phyloP scores from a whole-genome alignment of 345 rosid species.

The Salix brachista region DNA sequence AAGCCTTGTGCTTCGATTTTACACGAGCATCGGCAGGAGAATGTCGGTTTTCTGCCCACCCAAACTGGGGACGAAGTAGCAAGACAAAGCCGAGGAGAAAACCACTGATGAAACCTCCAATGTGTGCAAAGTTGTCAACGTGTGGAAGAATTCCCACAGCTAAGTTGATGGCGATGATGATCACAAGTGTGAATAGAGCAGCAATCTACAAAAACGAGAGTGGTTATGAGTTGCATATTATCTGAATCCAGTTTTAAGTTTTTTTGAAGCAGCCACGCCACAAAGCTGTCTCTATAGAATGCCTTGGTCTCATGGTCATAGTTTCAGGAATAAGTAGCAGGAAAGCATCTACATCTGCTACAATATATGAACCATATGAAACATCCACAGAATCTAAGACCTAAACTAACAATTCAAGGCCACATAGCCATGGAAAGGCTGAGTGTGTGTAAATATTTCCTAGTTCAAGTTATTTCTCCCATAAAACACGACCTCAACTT shows the following conservation, averaged over 20 bases:
- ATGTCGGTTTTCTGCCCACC: slow-evolving; percentile 52
- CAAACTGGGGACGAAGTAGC: slow-evolving; percentile 85
- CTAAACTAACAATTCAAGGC: not conserved
- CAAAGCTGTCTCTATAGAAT: not conserved
- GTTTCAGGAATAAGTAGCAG: not conserved
- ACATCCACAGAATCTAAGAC: not conserved
- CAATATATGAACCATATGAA: not conserved
- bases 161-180: slow-evolving; percentile 65
- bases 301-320: not conserved
- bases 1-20: slow-evolving; percentile 64
- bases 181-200: slow-evolving; percentile 56
- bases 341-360: not conserved
- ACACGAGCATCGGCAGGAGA: slow-evolving; percentile 44
- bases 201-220: slow-evolving; percentile 54
- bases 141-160: slow-evolving; percentile 86
- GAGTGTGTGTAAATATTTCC: not conserved
- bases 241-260: not conserved
- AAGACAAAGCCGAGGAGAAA: slow-evolving; percentile 76
- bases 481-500: not conserved
- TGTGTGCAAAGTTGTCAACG: slow-evolving; percentile 91
- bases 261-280: not conserved
- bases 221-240: not conserved
- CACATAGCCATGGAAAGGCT: not conserved
- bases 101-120: slow-evolving; percentile 80
- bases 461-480: not conserved